These are phyloP conservation scores for Thraustochytrium sp. DNA, from an alignment of 352 stramenopile genomes.

Conservation along the genomic window DNA sequence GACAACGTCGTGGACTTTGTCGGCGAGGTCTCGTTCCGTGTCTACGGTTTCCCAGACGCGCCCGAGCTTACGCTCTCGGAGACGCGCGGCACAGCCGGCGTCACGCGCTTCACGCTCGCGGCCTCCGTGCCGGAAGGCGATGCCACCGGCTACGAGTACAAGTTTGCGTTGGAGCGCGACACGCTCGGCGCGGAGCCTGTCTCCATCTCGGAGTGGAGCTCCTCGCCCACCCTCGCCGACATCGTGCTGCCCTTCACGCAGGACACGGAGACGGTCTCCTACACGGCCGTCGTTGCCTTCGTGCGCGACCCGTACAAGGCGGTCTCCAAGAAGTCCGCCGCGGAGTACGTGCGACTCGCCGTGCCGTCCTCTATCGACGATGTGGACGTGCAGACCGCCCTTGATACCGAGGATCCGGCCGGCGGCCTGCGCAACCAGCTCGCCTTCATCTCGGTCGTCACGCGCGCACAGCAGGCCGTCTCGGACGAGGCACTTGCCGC, in stretches of 20 bases:
- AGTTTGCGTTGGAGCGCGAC: slow-evolving; percentile 31
- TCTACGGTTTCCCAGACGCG: neutral
- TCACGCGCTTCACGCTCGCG: slow-evolving; percentile 18
- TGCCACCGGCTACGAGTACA: neutral
- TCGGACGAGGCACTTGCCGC: neutral
- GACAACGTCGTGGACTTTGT: neutral
- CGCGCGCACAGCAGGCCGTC: neutral
- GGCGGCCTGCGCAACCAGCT: neutral
- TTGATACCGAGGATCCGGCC: neutral
- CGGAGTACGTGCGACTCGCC: neutral
- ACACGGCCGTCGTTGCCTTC: neutral
- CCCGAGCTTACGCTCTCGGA: neutral
- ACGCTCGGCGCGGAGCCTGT: slow-evolving; percentile 11
- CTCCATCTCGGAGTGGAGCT: neutral
- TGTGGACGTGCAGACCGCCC: neutral
- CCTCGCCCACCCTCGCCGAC: neutral
- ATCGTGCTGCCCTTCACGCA: slow-evolving; percentile 31
- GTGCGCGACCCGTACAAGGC: neutral
- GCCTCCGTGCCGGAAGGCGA: neutral
- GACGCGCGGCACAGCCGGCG: neutral
- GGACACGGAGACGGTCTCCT: neutral
- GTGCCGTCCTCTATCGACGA: neutral
- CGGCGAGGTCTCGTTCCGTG: neutral
- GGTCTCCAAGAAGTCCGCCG: neutral
- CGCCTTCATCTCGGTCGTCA: neutral